phyloP scores from a whole-genome alignment of 768 basidiomycete species.

The Tricholomella constricta region DNA sequence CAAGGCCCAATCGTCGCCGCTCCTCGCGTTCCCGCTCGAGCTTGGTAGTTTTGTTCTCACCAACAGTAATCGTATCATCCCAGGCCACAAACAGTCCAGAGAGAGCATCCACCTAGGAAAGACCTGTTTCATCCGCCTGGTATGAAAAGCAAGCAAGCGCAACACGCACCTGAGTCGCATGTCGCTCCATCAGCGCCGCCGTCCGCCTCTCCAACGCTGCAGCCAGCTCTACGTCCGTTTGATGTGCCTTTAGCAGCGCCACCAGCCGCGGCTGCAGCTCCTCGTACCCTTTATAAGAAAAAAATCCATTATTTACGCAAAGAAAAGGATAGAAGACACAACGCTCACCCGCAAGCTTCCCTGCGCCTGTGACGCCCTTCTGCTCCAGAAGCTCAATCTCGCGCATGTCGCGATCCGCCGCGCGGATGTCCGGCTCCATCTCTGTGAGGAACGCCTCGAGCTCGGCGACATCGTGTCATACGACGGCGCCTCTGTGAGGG shows the following conservation, averaged over 20 bases:
- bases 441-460: slow-evolving; percentile 72
- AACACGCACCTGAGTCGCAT: slow-evolving; percentile 69
- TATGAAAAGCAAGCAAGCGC: too few relatives aligned
- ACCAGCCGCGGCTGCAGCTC: slow-evolving; percentile 68
- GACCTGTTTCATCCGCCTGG: neutral
- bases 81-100: slow-evolving; percentile 85
- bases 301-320: slow-evolving; percentile 41
- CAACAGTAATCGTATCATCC: slow-evolving; percentile 75
- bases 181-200: slow-evolving; percentile 62
- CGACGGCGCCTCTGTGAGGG: slow-evolving; percentile 45
- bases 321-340: neutral
- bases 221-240: slow-evolving; percentile 60
- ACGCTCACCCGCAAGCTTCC: slow-evolving; percentile 61
- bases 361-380: slow-evolving; percentile 72
- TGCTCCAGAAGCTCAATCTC: slow-evolving; percentile 73
- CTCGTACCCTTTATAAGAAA: slow-evolving; percentile 53
- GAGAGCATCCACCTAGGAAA: slow-evolving; percentile 69
- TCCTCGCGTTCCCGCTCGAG: slow-evolving; percentile 66
- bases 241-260: slow-evolving; percentile 54
- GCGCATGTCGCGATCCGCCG: slow-evolving; percentile 78
- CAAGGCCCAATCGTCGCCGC: slow-evolving; percentile 61
- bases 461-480: slow-evolving; percentile 67
- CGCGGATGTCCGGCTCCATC: slow-evolving; percentile 83
- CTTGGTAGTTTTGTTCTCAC: slow-evolving; percentile 57
- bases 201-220: slow-evolving; percentile 66